phyloP scores from a whole-genome alignment of 83 land plant genomes.

The Diphasiastrum complanatum region DNA sequence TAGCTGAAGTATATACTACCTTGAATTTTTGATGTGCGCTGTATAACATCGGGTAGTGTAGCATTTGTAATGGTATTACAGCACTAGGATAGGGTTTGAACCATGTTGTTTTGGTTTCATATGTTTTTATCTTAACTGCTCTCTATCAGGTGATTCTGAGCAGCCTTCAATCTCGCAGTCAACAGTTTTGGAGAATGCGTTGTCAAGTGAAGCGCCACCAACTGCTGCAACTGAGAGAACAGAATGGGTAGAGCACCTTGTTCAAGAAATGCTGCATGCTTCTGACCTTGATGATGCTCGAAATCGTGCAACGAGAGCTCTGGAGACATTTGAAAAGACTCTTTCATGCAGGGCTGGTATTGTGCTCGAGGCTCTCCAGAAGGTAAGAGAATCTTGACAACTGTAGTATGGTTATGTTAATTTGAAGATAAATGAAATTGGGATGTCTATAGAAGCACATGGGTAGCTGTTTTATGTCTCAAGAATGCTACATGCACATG shows the following conservation, averaged over 20 bases:
- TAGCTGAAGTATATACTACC: too few relatives aligned
- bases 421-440: not conserved
- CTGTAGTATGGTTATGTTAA: too few relatives aligned
- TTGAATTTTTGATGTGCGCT: too few relatives aligned
- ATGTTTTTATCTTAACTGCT: too few relatives aligned
- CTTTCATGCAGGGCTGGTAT: slow-evolving; percentile 36
- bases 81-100: too few relatives aligned
- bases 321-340: slow-evolving; percentile 69
- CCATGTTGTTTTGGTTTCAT: too few relatives aligned
- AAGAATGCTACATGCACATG: slow-evolving; percentile 3
- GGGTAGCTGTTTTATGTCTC: not conserved
- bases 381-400: too few relatives aligned
- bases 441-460: not conserved
- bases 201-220: slow-evolving; percentile 6
- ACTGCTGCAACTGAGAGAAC: slow-evolving; percentile 42
- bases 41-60: too few relatives aligned
- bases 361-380: slow-evolving; percentile 39
- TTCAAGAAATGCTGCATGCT: slow-evolving; percentile 71
- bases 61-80: too few relatives aligned
- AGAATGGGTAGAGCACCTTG: slow-evolving; percentile 82
- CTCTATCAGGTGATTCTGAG: too few relatives aligned
- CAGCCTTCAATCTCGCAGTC: not conserved
- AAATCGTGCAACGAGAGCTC: slow-evolving; percentile 56
- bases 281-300: slow-evolving; percentile 74
- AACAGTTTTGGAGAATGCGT: not conserved